phyloP scores from a whole-genome alignment of 352 stramenopile genomes.

The Phytophthora capsici region DNA sequence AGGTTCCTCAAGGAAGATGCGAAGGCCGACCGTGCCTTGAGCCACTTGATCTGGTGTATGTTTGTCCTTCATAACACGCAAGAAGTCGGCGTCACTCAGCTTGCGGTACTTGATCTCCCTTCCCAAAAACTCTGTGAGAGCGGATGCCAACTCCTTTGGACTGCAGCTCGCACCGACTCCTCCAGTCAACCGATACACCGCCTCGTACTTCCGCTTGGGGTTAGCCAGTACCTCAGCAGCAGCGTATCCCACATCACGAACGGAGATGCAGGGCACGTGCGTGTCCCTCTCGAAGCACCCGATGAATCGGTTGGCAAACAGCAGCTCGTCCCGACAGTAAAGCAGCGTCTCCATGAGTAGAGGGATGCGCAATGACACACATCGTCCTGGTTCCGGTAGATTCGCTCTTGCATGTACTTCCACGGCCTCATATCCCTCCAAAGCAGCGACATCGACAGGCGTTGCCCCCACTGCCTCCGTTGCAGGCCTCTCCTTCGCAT shows the following conservation, averaged over 20 bases:
- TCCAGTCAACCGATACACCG: constrained; percentile 62
- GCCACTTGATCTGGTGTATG: constrained; percentile 53
- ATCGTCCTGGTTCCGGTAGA: constrained; percentile 45
- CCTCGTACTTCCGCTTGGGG: constrained; percentile 54
- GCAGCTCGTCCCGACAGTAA: constrained; percentile 76
- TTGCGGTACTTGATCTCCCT: constrained; percentile 63
- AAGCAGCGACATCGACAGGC: constrained; percentile 17
- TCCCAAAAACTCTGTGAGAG: constrained; percentile 44
- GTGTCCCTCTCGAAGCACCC: constrained; percentile 57
- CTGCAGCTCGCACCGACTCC: constrained; percentile 45
- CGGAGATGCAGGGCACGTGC: constrained; percentile 68
- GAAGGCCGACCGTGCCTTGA: constrained; percentile 58
- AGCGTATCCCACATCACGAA: constrained; percentile 65
- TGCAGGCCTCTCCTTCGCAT: constrained; percentile 17
- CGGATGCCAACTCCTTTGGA: constrained; percentile 45
- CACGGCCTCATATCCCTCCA: constrained; percentile 64
- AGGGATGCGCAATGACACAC: constrained; percentile 68
- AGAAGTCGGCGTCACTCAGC: constrained; percentile 47
- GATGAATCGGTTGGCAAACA: constrained; percentile 69
- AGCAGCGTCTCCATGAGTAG: constrained; percentile 81
- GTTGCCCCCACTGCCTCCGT: constrained; percentile 31
- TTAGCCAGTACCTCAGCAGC: constrained; percentile 57
- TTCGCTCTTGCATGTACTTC: constrained; percentile 65
- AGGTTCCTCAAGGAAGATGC: constrained; percentile 52
- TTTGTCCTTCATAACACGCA: constrained; percentile 60